Evolutionary conservation across 1,284 basidiomycete species (phyloP).

Genomic region (Microbotryum violaceum): DNA sequence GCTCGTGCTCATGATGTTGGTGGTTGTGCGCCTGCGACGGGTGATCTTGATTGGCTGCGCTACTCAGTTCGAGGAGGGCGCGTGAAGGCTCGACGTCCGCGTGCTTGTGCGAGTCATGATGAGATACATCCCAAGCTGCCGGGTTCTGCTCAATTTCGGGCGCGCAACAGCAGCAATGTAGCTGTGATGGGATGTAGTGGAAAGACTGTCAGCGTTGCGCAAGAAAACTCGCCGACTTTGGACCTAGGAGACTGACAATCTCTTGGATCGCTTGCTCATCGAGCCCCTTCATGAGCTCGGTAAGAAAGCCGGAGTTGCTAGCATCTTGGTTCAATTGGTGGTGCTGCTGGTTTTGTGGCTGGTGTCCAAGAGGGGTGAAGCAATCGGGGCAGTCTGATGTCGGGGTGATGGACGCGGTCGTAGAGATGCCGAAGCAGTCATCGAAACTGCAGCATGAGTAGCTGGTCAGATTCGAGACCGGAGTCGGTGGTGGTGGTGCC

Average conservation of each 20-base stretch:
- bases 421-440: too few relatives aligned
- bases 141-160: constrained; percentile 15
- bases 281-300: constrained; percentile 13
- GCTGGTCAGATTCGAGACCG: too few relatives aligned
- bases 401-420: too few relatives aligned
- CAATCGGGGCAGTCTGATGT: too few relatives aligned
- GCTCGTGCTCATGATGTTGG: not conserved
- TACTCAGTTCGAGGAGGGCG: constrained; percentile 1
- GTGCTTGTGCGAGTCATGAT: constrained; percentile 8
- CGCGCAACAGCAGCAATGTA: constrained; percentile 27
- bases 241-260: constrained; percentile 14
- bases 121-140: constrained; percentile 9
- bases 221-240: not conserved
- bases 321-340: too few relatives aligned
- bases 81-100: not conserved
- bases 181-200: constrained; percentile 1
- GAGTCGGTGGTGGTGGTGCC: too few relatives aligned
- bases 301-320: not conserved
- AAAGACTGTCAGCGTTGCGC: not conserved
- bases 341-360: too few relatives aligned
- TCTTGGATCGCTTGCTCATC: constrained; percentile 27
- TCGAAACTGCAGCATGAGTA: too few relatives aligned
- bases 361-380: too few relatives aligned
- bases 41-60: constrained; percentile 16
- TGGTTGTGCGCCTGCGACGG: not conserved